Evolutionary conservation across 192 early-diverging fungal species (phyloP), one percentile per base, ranked within the genome.

Genomic region (Backusella morwellensis): DNA sequence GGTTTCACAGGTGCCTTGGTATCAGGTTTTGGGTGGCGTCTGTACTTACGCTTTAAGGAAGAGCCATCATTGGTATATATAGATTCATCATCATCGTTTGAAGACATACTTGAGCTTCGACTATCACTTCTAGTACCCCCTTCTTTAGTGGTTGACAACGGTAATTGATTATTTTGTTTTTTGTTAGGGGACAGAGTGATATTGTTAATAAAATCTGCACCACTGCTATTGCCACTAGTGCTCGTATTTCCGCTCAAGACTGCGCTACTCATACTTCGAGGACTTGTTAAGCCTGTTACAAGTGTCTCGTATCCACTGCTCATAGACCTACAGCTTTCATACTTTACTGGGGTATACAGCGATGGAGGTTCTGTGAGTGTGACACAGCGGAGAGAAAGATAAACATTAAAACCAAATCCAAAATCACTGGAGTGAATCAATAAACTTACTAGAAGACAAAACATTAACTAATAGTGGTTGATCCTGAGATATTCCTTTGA

Each of bases 1-100:
- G 85, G 85, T 40, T 86, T 86, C 6, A 80, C 72, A 11, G 85
- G 85, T 1, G 81, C 85, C 38, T 85, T 86, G 1, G 75, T 67
- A 32, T 86, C 85, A 3, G 77, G 70, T 75, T 85, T 85, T 29
- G 85, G 77, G 42, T 86, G 85, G 34, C 85, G 71, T 54, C 82
- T 67, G 59, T 86, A 86, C 40, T 78, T 82, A 36, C 85, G 75
- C 42, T 85, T 85, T 8, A 44, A 14, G 8, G 70, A 72, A 34
- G 35, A 26, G 29, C 29, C 35, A 21, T 23, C 23, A 26, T 56
- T 23, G 17, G 74, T 59, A 77, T 32, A 41, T 63, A 63, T 26
- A 29, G 56, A 63, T 1, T 63, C 56, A n/a, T 63, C 12, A 34
- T 76, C 75, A 17, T 77, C 75, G 38, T 77, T 77, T 9, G 75